phyloP scores from a whole-genome alignment of 306 rosid genomes.

The Lotus japonicus region DNA sequence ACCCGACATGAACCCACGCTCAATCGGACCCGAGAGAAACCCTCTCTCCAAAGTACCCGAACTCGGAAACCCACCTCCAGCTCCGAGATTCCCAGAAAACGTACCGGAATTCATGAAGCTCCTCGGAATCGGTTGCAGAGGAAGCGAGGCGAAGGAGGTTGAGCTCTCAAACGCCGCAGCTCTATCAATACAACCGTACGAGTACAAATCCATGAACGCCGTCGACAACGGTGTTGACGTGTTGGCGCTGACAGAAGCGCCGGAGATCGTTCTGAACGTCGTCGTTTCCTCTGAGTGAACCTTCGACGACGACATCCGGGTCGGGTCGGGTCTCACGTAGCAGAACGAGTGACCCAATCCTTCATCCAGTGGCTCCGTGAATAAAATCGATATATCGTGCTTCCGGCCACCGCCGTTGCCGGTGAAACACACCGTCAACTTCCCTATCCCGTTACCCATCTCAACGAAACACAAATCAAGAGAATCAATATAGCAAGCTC shows the following conservation, averaged over 20 bases:
- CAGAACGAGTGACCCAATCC: constrained; percentile 92
- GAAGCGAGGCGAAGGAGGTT: constrained; percentile 84
- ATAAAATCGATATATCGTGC: constrained; percentile 44
- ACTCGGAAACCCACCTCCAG: constrained; percentile 42
- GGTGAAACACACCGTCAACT: constrained; percentile 73
- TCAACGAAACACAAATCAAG: neutral
- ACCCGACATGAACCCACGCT: constrained; percentile 96
- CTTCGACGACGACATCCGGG: constrained; percentile 59
- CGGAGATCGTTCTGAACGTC: constrained; percentile 87
- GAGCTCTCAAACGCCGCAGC: constrained; percentile 96
- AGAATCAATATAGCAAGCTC: neutral
- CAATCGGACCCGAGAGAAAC: constrained; percentile 90
- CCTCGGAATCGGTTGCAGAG: constrained; percentile 84
- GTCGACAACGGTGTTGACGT: constrained; percentile 92
- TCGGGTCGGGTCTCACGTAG: constrained; percentile 91
- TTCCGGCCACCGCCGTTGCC: constrained; percentile 37
- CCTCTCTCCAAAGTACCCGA: constrained; percentile 92
- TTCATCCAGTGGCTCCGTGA: constrained; percentile 69
- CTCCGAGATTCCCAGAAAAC: constrained; percentile 43
- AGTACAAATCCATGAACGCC: constrained; percentile 63
- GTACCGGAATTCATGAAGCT: constrained; percentile 59
- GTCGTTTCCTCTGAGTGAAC: constrained; percentile 94
- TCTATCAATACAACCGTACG: constrained; percentile 63
- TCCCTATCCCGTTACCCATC: constrained; percentile 94
- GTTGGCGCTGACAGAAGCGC: constrained; percentile 97